Conservation (phyloP, 768 basidiomycete genomes). For the Suillus brevipes region DNA sequence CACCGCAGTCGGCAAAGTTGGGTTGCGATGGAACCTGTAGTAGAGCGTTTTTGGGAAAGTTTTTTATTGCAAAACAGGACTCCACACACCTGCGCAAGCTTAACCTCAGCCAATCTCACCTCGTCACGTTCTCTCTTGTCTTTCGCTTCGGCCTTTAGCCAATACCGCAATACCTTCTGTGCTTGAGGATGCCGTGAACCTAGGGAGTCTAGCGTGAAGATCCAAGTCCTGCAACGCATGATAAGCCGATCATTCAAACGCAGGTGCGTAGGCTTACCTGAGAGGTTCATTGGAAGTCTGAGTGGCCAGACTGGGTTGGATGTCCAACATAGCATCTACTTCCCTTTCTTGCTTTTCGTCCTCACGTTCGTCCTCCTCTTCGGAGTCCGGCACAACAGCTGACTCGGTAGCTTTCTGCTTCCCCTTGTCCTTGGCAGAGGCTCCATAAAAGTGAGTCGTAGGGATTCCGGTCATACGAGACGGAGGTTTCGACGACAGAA, state of each 20-base stretch:
- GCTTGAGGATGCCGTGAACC: constrained; percentile 70
- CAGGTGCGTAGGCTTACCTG: constrained; percentile 19
- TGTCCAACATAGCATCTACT: constrained; percentile 30
- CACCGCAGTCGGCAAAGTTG: constrained; percentile 90
- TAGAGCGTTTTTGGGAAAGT: neutral
- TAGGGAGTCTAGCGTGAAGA: constrained; percentile 91
- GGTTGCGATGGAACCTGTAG: constrained; percentile 81
- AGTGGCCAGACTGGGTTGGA: constrained; percentile 14
- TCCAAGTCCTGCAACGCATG: constrained; percentile 55
- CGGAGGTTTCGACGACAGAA: constrained; percentile 6
- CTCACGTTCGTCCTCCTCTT: constrained; percentile 19
- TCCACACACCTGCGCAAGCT: constrained; percentile 51
- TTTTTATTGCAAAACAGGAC: neutral
- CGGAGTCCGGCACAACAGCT: constrained; percentile 19
- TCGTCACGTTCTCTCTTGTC: constrained; percentile 58
- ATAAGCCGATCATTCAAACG: neutral
- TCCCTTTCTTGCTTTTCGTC: constrained; percentile 34
- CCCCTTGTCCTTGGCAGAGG: constrained; percentile 5
- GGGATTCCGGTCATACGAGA: constrained; percentile 17
- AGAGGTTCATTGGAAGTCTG: constrained; percentile 15
- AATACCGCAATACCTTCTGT: constrained; percentile 56
- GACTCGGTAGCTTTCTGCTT: constrained; percentile 3
- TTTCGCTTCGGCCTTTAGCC: constrained; percentile 74
- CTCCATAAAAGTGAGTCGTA: constrained; percentile 24
- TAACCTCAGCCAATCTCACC: constrained; percentile 42